phyloP scores from a whole-genome alignment of 2,329 filamentous ascomycete species.

The Ascochyta viciae-villosae region DNA sequence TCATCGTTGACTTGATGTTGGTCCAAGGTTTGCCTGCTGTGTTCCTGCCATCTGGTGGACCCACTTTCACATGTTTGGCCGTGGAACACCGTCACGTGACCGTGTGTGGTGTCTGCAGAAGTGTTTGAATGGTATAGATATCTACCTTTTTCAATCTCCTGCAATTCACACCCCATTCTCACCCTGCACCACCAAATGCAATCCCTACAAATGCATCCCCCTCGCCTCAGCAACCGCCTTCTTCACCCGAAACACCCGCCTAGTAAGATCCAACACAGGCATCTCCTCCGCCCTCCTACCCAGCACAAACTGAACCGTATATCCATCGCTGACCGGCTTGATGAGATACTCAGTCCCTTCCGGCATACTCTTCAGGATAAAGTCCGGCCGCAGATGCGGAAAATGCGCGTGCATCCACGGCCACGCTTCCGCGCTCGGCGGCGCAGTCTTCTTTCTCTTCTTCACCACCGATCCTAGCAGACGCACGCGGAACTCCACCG shows the following conservation, averaged over 20 bases:
- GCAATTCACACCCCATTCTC: too few species aligned
- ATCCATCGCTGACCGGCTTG: slow-evolving; percentile 32
- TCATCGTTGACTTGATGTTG: not conserved
- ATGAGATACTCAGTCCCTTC: slow-evolving; percentile 26
- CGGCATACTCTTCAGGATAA: slow-evolving; percentile 42
- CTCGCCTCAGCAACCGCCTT: slow-evolving; percentile 6
- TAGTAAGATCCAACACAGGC: slow-evolving; percentile 6
- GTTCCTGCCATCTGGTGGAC: slow-evolving; percentile 5
- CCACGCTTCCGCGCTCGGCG: slow-evolving; percentile 11
- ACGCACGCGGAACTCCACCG: slow-evolving; percentile 34
- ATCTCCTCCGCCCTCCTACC: not conserved
- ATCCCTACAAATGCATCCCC: not conserved
- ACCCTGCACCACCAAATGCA: not conserved
- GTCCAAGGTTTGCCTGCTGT: not conserved
- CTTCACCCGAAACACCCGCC: slow-evolving; percentile 26
- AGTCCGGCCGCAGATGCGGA: slow-evolving; percentile 41
- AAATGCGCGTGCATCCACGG: slow-evolving; percentile 36
- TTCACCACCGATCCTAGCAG: not conserved
- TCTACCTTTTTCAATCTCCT: too few species aligned
- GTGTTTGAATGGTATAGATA: too few species aligned
- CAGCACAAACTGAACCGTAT: slow-evolving; percentile 36
- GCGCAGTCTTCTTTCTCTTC: slow-evolving; percentile 14
- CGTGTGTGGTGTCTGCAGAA: too few species aligned
- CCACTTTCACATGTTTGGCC: slow-evolving; percentile 14
- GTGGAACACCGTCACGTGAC: too few species aligned